Conservation (phyloP, 805 yeast genomes). For the Starmerella kuoi region DNA sequence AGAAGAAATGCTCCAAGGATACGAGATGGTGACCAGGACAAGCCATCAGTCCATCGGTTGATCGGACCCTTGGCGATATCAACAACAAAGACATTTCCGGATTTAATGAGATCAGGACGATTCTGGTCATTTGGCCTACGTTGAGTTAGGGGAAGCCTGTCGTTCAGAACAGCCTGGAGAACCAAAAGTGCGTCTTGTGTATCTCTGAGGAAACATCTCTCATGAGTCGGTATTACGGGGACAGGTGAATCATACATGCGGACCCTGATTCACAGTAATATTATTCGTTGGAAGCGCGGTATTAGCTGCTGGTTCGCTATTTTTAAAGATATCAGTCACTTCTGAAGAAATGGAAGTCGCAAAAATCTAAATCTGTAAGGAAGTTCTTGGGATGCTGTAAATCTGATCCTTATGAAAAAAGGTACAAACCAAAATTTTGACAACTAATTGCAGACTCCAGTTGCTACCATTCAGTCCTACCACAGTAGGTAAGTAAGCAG, state of each 20-base stretch:
- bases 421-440: no score
- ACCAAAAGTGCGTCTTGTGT: constrained; percentile 73
- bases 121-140: constrained; percentile 78
- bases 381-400: no score
- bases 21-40: constrained; percentile 84
- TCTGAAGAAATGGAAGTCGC: no score
- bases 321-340: no score
- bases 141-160: constrained; percentile 47
- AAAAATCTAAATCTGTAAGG: no score
- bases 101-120: constrained; percentile 47
- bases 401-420: no score
- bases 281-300: no score
- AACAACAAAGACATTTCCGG: constrained; percentile 77
- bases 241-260: constrained; percentile 1
- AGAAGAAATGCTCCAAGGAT: constrained; percentile 75
- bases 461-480: no score
- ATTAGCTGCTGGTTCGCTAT: no score
- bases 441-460: no score
- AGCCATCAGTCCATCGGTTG: constrained; percentile 95
- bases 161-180: constrained; percentile 64
- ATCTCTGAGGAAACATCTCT: constrained; percentile 59
- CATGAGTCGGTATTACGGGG: constrained; percentile 41
- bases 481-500: no score
- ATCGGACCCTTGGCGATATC: constrained; percentile 73
- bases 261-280: not conserved